Conservation (phyloP, 2,329 filamentous ascomycete species). For the Xylariaceae sp. region DNA sequence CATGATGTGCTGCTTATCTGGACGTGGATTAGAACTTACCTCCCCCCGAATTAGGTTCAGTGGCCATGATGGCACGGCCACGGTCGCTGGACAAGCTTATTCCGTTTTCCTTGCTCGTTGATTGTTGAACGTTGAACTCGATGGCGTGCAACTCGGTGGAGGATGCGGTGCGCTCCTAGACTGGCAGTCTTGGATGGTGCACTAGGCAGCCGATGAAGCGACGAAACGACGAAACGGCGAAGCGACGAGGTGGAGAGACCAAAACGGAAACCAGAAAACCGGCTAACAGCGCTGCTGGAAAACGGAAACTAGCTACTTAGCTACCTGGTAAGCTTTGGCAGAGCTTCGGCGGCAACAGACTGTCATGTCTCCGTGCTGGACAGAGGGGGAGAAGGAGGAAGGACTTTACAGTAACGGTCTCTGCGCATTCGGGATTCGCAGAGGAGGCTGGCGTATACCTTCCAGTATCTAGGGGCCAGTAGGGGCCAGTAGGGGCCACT, state of each 20-base stretch:
- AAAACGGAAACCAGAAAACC: neutral
- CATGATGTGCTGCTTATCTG: neutral
- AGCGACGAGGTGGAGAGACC: neutral
- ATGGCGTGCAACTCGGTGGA: neutral
- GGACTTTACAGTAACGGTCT: neutral
- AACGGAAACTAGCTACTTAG: neutral
- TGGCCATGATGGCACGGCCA: slow-evolving; percentile 32
- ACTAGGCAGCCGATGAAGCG: neutral
- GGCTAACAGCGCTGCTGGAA: neutral
- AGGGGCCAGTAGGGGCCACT: neutral
- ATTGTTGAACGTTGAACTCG: neutral
- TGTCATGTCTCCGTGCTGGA: neutral
- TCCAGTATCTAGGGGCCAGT: neutral
- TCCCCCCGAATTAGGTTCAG: slow-evolving; percentile 27
- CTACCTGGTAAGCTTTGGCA: neutral
- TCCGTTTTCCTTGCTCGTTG: neutral
- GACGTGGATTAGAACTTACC: slow-evolving; percentile 14
- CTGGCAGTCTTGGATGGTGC: neutral
- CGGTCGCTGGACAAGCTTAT: slow-evolving; percentile 21
- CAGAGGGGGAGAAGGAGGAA: neutral
- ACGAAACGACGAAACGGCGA: neutral
- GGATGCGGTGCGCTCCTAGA: neutral
- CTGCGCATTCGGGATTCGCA: neutral
- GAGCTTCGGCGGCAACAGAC: neutral
- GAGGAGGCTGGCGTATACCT: neutral